These are phyloP conservation scores for Beauveria asiatica DNA, from an alignment of 2,329 filamentous ascomycete genomes.

Conservation along the genomic window DNA sequence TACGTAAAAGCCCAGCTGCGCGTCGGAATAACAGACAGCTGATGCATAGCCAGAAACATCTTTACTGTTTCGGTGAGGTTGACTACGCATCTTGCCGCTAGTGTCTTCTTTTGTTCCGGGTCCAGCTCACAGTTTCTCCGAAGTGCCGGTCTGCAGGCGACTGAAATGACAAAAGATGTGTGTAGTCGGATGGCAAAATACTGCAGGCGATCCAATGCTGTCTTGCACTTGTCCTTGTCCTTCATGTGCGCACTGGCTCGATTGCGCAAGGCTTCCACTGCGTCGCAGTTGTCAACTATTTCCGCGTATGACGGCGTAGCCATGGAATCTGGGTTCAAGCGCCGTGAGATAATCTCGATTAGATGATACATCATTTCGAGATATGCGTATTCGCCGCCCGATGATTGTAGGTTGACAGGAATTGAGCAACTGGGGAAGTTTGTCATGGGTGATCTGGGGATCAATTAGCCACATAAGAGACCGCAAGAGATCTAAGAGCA, in stretches of 20 bases:
- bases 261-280: slow-evolving; percentile 42
- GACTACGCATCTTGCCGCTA: slow-evolving; percentile 51
- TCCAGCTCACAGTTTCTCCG: slow-evolving; percentile 45
- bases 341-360: slow-evolving; percentile 50
- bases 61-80: slow-evolving; percentile 58
- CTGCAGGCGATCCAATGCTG: slow-evolving; percentile 53
- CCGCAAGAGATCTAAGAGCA: slow-evolving; percentile 10
- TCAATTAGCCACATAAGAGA: background rate
- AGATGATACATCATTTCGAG: slow-evolving; percentile 59
- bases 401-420: slow-evolving; percentile 33
- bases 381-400: slow-evolving; percentile 45
- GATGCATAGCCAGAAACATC: slow-evolving; percentile 63
- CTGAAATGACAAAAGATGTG: slow-evolving; percentile 56
- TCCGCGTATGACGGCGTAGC: slow-evolving; percentile 41
- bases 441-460: slow-evolving; percentile 50
- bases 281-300: slow-evolving; percentile 50
- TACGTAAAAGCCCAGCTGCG: slow-evolving; percentile 62
- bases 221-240: slow-evolving; percentile 55
- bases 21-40: slow-evolving; percentile 57
- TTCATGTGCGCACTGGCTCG: slow-evolving; percentile 44
- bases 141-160: slow-evolving; percentile 55
- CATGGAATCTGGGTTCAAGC: slow-evolving; percentile 46
- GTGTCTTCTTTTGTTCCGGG: slow-evolving; percentile 41
- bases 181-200: slow-evolving; percentile 57
- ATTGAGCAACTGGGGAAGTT: slow-evolving; percentile 49